A percentile compares a stretch with the other conserved stretches of the same genome.
These are phyloP conservation scores for Amanita muscaria DNA, from an alignment of 768 basidiomycete species.

Conservation along the genomic window DNA sequence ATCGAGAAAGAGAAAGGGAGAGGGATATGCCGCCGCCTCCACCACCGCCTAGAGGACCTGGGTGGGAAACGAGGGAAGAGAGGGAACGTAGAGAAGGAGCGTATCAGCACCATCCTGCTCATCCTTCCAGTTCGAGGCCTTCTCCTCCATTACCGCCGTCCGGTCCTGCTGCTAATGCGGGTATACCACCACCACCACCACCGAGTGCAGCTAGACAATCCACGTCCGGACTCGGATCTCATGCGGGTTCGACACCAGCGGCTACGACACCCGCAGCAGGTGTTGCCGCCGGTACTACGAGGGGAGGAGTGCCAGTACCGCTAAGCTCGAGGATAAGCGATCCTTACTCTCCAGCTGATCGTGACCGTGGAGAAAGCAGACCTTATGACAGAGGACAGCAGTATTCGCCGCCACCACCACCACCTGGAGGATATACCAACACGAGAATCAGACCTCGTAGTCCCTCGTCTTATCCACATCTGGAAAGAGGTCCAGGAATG, in stretches of 20 bases:
- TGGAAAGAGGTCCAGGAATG: background rate
- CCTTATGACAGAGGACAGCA: no score
- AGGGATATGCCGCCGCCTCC: background rate
- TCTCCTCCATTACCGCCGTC: no score
- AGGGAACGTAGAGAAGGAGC: conserved; percentile 5
- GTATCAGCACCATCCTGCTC: no score
- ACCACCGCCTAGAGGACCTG: background rate
- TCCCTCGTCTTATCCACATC: background rate
- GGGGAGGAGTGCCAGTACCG: background rate
- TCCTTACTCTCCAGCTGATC: background rate
- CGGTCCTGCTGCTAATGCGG: no score
- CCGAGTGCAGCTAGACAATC: no score
- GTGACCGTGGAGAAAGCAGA: background rate
- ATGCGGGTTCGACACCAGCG: no score
- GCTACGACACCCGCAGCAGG: no score
- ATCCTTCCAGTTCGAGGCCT: no score
- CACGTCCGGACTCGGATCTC: no score
- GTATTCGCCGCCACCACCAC: background rate
- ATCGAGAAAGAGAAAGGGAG: background rate
- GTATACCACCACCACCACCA: no score
- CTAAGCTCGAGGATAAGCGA: background rate
- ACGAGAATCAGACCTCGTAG: background rate
- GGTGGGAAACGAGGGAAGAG: conserved; percentile 7
- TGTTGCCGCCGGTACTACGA: background rate
- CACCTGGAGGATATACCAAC: background rate